Evolutionary conservation across 23 red algal species (phyloP), one percentile per base, ranked within the genome.

Genomic region (Gracilaria domingensis): DNA sequence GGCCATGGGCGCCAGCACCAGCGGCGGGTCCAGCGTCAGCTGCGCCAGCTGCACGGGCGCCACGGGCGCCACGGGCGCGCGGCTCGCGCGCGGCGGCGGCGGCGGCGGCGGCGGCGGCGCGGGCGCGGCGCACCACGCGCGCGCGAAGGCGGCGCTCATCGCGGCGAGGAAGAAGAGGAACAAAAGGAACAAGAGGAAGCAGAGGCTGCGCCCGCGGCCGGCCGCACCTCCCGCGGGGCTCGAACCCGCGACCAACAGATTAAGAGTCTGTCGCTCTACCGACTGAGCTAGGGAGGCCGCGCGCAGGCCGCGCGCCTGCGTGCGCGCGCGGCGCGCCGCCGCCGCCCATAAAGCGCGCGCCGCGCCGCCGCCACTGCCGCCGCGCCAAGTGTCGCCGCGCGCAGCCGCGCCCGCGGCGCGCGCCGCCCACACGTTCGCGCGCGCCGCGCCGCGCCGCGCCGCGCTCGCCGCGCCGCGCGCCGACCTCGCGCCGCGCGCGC

Each of bases 211-310:
- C 18, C 59, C 9, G 59, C 4, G 2, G 24, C 3, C 28, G 65
- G 33, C 16, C 7, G 30, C 89, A 92, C 89, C 89, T 84, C 89
- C 89, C 89, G 89, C 89, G 96, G 96, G 96, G 96, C 93, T 98
- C 96, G 96, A 98, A 98, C 96, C 96, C 96, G 82, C 93, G 96
- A 98, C 96, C 96, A 95, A 89, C 89, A 95, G 96, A 96, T 98
- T 98, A 98, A 98, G 96, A 98, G 96, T 96, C 96, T 95, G 89
- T 89, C 93, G 96, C 96, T 98, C 96, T 98, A 98, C 95, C 95
- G 95, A 98, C 95, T 98, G 95, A 98, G 95, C 95, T 98, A 98
- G 83, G 83, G 83, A 74, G 83, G 83, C 83, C 25, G 20, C 33
- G 26, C n/a, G 59, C 59, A 74, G 83, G 83, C 83, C 25, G 20